Percentiles rank a stretch among this genome's conserved stretches.
These are phyloP conservation scores for Boletus vermiculosoides DNA, from an alignment of 768 basidiomycete species.

Conservation along the genomic window DNA sequence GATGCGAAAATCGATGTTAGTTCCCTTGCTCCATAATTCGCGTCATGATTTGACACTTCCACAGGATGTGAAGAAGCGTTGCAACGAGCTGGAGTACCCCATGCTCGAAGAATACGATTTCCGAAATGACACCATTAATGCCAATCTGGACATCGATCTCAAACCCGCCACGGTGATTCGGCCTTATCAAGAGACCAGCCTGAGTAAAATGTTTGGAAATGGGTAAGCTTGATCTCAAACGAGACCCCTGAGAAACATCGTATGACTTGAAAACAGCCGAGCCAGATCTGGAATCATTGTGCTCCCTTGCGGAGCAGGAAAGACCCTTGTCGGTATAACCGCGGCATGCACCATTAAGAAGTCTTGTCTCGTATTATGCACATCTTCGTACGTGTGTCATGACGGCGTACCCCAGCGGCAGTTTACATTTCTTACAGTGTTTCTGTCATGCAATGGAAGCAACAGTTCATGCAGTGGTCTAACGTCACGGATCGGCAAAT, in stretches of 20 bases:
- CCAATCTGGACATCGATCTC: conserved; percentile 96
- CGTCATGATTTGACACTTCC: conserved; percentile 7
- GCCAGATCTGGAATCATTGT: conserved; percentile 98
- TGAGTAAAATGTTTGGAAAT: conserved; percentile 99
- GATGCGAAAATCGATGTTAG: conserved; percentile 90
- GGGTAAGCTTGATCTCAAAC: conserved; percentile 52
- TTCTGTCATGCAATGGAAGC: conserved; percentile 98
- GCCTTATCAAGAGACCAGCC: conserved; percentile 96
- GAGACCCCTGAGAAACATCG: not conserved
- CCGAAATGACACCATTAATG: conserved; percentile 92
- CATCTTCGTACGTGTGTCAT: conserved; percentile 75
- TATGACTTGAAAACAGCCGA: conserved; percentile 52
- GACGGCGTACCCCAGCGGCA: not conserved
- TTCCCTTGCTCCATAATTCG: conserved; percentile 1
- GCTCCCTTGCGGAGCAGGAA: conserved; percentile 96
- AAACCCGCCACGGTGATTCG: conserved; percentile 97
- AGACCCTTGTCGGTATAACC: conserved; percentile 98
- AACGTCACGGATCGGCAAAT: conserved; percentile 97
- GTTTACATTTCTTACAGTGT: conserved; percentile 46
- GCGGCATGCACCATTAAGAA: conserved; percentile 99
- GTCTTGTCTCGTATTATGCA: conserved; percentile 95
- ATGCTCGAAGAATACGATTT: conserved; percentile 99
- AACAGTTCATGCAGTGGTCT: conserved; percentile 98
- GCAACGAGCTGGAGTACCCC: conserved; percentile 95
- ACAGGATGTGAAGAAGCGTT: conserved; percentile 93